A percentile compares a stretch with the other conserved stretches of the same genome.
These are phyloP conservation scores for Spathaspora girioi DNA, from an alignment of 805 yeast species.

Conservation along the genomic window DNA sequence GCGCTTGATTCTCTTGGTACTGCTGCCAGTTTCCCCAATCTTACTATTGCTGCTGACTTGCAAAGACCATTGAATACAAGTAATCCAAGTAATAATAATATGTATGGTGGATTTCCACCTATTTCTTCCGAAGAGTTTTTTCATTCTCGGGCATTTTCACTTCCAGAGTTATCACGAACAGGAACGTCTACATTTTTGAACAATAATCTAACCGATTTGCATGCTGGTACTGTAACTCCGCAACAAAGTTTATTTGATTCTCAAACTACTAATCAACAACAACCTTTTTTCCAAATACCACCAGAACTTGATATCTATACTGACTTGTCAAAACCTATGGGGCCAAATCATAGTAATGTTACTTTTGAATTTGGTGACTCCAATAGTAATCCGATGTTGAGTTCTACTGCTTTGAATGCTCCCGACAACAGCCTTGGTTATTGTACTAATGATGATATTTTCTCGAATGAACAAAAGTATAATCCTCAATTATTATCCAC, in stretches of 20 bases:
- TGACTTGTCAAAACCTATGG: background rate
- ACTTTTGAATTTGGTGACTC: background rate
- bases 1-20: background rate
- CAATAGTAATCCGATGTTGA: background rate
- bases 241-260: background rate
- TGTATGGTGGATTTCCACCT: background rate
- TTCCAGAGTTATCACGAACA: background rate
- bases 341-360: background rate
- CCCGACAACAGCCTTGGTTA: background rate
- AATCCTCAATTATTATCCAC: conserved; percentile 1
- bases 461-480: conserved; percentile 1
- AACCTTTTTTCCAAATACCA: background rate
- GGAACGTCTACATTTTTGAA: background rate
- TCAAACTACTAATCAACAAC: background rate
- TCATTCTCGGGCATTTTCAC: conserved; percentile 1
- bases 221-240: background rate
- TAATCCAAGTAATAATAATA: background rate
- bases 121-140: background rate
- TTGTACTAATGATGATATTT: conserved; percentile 1
- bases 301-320: background rate
- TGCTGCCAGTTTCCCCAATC: background rate
- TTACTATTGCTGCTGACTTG: background rate
- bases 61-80: background rate
- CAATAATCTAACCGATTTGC: background rate
- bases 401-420: background rate